These are phyloP conservation scores for Rhodotorula taiwanensis DNA, from an alignment of 768 basidiomycete genomes.

Conservation along the genomic window DNA sequence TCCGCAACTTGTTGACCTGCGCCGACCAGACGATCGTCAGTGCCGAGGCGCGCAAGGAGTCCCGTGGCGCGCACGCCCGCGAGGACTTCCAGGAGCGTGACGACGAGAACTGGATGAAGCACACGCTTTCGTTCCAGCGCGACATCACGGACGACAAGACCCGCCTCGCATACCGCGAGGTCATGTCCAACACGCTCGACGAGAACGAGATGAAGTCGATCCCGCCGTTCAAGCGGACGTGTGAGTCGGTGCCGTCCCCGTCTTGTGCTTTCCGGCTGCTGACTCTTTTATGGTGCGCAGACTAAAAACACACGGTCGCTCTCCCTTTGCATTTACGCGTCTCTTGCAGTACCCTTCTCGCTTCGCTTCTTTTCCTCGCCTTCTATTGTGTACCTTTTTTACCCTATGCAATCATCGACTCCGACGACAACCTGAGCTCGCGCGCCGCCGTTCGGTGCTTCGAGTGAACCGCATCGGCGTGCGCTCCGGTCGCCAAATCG, in stretches of 20 bases:
- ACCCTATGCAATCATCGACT: too few species aligned
- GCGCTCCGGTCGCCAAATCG: too few species aligned
- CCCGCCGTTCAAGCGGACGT: conserved; percentile 95
- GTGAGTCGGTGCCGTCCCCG: too few species aligned
- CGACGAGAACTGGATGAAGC: conserved; percentile 90
- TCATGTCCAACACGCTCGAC: conserved; percentile 80
- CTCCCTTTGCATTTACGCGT: too few species aligned
- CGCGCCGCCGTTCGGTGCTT: too few species aligned
- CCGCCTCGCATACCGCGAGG: conserved; percentile 77
- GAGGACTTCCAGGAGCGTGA: conserved; percentile 99
- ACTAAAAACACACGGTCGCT: too few species aligned
- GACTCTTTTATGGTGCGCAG: neutral
- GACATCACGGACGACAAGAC: conserved; percentile 68
- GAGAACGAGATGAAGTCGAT: conserved; percentile 67
- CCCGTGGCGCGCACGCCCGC: conserved; percentile 95
- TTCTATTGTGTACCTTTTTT: too few species aligned
- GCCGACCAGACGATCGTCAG: conserved; percentile 92
- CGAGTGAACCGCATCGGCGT: too few species aligned
- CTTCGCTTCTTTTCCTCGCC: too few species aligned
- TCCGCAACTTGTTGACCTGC: conserved; percentile 89
- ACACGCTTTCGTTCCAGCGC: conserved; percentile 81
- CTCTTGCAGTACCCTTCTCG: too few species aligned
- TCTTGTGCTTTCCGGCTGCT: neutral
- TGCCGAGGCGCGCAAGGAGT: conserved; percentile 80
- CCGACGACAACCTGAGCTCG: too few species aligned